Evolutionary conservation across 2,329 filamentous ascomycete species (phyloP), one percentile per base, ranked within the genome.

Genomic region (Phyllosticta paracitricarpa): DNA sequence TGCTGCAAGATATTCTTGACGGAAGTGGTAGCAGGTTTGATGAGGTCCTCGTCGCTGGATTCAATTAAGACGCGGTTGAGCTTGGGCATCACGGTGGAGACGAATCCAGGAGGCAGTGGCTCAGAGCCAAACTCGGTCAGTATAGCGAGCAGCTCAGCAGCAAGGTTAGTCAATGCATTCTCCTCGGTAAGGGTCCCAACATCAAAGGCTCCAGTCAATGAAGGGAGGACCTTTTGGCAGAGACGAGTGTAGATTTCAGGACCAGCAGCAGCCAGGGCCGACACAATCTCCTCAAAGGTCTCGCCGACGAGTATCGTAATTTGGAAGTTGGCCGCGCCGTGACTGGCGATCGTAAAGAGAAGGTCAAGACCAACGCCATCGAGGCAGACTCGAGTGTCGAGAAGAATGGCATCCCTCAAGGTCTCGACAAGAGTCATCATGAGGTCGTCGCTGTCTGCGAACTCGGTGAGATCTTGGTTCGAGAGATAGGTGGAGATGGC

Each of bases 1-100:
- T 97, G 91, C 66, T 86, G 83, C 35, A 99, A 82, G 75, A 97
- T 91, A 72, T 90, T 91, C 75, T 94, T 93, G 66, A 96, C 86
- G 0, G 90, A 86, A 68, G 91, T 86, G 0, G 91, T 94, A 12
- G 89, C 90, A 2, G 92, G 89, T 64, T 92, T 89, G 61, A 97
- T 83, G 26, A 99, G 81, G 67, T 96, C 91, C 61, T 90, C 91
- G 66, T 97, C 93, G n/a, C 81, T 81, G 1, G 90, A 92, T 64
- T 85, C 86, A 74, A 97, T 87, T 51, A 99, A 79, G 35, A 97
- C 81, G 51, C 86, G 84, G 68, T 86, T 91, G 51, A 99, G 78
- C 72, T 96, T 96, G 51, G 94, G 94, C 76, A 97, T 85, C 2
- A 89, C 86, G 4, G 89, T 87, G 6, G 85, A 86, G 51, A 97